These are phyloP conservation scores for Yamadazyma sp. DNA, from an alignment of 805 yeast genomes.

Conservation along the genomic window DNA sequence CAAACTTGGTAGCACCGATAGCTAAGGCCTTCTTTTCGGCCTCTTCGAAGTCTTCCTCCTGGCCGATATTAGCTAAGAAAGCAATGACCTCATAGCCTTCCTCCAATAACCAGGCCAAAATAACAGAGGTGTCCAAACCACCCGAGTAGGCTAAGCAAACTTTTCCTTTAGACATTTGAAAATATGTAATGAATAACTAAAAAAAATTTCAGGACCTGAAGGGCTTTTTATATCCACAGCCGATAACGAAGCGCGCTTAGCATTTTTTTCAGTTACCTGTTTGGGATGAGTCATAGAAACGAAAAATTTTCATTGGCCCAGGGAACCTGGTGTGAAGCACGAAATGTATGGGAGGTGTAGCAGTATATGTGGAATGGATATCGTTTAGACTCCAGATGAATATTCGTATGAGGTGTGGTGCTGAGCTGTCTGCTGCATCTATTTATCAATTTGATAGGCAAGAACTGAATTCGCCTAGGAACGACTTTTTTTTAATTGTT, in stretches of 20 bases:
- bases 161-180: constrained; percentile 91
- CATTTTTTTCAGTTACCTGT: constrained; percentile 13
- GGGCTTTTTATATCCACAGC: constrained; percentile 11
- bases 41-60: constrained; percentile 98
- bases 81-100: constrained; percentile 98
- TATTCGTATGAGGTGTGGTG: no score
- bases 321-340: neutral
- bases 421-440: no score
- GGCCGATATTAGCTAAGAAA: constrained; percentile 97
- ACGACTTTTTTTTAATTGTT: no score
- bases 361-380: no score
- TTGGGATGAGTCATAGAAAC: constrained; percentile 16
- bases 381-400: no score
- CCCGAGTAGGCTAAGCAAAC: constrained; percentile 99
- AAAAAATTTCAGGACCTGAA: constrained; percentile 15
- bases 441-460: no score
- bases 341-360: no score
- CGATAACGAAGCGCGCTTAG: constrained; percentile 32
- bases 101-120: constrained; percentile 96
- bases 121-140: constrained; percentile 97
- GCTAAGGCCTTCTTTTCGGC: constrained; percentile 95
- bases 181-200: constrained; percentile 3
- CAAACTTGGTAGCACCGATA: constrained; percentile 96
- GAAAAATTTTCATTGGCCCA: constrained; percentile 8
- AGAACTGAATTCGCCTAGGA: no score